Percentiles rank a stretch among this genome's conserved stretches.
phyloP scores from a whole-genome alignment of 1,139 yeast genomes.

The Pichia inconspicua region DNA sequence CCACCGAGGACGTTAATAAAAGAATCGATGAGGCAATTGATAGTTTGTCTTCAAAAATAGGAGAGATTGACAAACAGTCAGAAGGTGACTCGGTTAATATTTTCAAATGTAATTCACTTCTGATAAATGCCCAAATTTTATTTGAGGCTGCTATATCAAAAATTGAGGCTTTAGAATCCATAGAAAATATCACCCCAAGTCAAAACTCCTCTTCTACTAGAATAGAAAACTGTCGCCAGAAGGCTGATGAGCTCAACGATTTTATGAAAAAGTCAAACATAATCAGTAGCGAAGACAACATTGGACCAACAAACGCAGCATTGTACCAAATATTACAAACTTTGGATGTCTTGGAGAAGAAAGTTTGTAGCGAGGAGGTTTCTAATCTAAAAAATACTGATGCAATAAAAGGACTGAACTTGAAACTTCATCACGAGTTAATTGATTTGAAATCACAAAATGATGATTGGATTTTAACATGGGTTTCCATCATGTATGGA shows the following conservation, averaged over 20 bases:
- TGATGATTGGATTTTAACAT: slow-evolving; percentile 21
- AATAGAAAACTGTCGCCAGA: slow-evolving; percentile 15
- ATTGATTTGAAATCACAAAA: slow-evolving; percentile 10
- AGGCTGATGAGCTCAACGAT: slow-evolving; percentile 14
- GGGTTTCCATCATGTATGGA: slow-evolving; percentile 25
- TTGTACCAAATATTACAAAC: not conserved
- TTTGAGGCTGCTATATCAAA: slow-evolving; percentile 23
- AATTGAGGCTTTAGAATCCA: slow-evolving; percentile 13
- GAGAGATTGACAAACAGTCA: slow-evolving; percentile 10
- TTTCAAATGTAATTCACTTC: slow-evolving; percentile 21
- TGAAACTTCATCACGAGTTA: slow-evolving; percentile 4
- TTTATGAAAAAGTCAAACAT: slow-evolving; percentile 5
- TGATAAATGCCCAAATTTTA: slow-evolving; percentile 21
- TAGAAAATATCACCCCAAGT: not conserved
- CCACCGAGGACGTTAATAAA: slow-evolving; percentile 1
- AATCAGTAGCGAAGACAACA: not conserved
- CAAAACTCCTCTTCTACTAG: slow-evolving; percentile 1
- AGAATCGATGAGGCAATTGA: slow-evolving; percentile 15
- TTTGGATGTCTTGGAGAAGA: not conserved
- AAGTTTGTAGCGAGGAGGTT: slow-evolving; percentile 1
- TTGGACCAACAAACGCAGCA: not conserved
- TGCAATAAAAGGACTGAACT: not conserved
- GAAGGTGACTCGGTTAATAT: slow-evolving; percentile 19
- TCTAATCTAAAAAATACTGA: not conserved
- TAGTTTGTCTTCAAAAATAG: slow-evolving; percentile 14